Evolutionary conservation across 2,329 filamentous ascomycete species (phyloP), one percentile per base, ranked within the genome.

Genomic region (Podosphaera xanthii): DNA sequence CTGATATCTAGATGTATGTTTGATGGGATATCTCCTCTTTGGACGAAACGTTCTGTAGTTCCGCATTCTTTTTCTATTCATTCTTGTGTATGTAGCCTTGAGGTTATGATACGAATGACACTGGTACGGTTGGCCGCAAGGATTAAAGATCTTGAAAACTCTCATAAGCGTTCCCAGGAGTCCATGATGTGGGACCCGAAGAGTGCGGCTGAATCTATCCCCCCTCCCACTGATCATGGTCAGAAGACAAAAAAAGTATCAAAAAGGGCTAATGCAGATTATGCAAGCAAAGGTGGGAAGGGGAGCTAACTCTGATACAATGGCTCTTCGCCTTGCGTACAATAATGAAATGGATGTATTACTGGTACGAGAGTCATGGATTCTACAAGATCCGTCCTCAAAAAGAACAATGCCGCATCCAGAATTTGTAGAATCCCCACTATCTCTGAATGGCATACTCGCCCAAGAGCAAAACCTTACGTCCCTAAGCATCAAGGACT

Each of bases 221-320:
- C 10, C 22, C 10, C 5, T 40, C 6, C 36, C 5, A 40, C 36
- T 40, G 36, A 40, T 5, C 10, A 1, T 40, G 10, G 1, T 40
- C 5, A 40, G 36, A 10, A 40, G 36, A 10, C 36, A 40, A 40
- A 40, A 40, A 40, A 6, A 5, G 5, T 5, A 5, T 6, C 5
- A 5, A 40, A 40, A 40, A 40, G 10, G 54, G 42, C 14, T 10
- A 33, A 22, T 56, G 2, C 22, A 40, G 14, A 46, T 57, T 34
- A 48, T 57, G 55, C 55, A 57, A 22, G 40, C 31, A 46, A 57
- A 46, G 1, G 55, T 57, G 22, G 55, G 55, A 44, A 57, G 55
- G 9, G 30, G 10, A 3, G 14, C 38, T 6, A 12, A 30, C n/a
- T 38, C 55, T 2, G 22, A 57, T 8, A 48, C 3, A 7, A 35